Conservation (phyloP, 441 rosid species). For the Pelargonium fulgidum region DNA sequence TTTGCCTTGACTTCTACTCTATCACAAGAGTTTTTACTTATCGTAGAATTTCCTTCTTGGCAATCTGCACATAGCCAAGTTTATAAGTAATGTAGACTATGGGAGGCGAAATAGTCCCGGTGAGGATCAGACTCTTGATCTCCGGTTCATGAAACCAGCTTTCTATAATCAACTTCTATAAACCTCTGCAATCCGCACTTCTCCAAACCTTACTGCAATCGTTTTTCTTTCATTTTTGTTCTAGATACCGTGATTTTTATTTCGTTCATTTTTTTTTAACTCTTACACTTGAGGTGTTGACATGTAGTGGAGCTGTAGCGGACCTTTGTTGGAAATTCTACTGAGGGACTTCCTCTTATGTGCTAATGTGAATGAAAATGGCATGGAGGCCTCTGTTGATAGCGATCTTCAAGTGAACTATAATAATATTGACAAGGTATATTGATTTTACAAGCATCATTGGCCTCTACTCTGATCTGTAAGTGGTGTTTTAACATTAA, state of each 20-base stretch:
- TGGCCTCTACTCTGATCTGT: slow-evolving; percentile 16
- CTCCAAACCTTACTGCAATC: background rate
- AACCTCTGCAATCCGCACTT: background rate
- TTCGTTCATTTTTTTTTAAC: background rate
- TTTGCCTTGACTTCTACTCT: background rate
- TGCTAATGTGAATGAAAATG: slow-evolving; percentile 39
- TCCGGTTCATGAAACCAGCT: background rate
- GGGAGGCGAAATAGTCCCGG: background rate
- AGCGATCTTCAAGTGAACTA: slow-evolving; percentile 78
- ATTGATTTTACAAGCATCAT: slow-evolving; percentile 9
- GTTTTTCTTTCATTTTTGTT: slow-evolving; percentile 7
- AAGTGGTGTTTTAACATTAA: slow-evolving; percentile 22
- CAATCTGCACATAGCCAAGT: background rate
- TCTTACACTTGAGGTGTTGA: slow-evolving; percentile 10
- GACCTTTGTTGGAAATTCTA: slow-evolving; percentile 71
- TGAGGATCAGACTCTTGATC: background rate
- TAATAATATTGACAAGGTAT: slow-evolving; percentile 84
- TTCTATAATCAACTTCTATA: background rate
- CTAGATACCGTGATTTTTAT: background rate
- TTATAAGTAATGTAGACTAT: background rate
- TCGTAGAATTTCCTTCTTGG: background rate
- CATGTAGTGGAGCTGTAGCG: slow-evolving; percentile 80
- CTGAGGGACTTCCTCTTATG: slow-evolving; percentile 42
- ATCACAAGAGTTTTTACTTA: background rate
- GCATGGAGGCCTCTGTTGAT: slow-evolving; percentile 41